Percentiles rank a stretch among this genome's conserved stretches.
These are phyloP conservation scores for Centrapalus pauciflorus DNA, from an alignment of 129 eudicot species.

Conservation along the genomic window DNA sequence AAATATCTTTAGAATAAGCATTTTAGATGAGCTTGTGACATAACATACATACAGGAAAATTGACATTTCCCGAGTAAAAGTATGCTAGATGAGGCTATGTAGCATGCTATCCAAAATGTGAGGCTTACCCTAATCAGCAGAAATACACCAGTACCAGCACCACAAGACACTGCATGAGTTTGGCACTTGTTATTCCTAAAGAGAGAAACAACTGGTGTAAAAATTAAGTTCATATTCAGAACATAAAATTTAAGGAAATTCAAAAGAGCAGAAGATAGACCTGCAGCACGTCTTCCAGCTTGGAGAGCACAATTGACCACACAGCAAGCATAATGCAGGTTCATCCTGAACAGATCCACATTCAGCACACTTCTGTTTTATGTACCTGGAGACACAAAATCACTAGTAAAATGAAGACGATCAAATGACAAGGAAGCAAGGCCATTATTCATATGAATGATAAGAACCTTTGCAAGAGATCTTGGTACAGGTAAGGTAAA, in stretches of 20 bases:
- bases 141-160: constrained; percentile 95
- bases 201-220: not conserved
- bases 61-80: not conserved
- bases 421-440: not conserved
- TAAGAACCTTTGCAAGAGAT: constrained; percentile 80
- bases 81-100: not conserved
- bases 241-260: not conserved
- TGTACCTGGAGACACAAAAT: constrained; percentile 49
- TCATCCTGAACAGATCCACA: constrained; percentile 73
- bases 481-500: constrained; percentile 84
- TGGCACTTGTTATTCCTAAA: constrained; percentile 82
- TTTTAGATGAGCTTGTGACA: not conserved
- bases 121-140: constrained; percentile 73
- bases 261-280: constrained; percentile 22
- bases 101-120: not conserved
- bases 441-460: not conserved
- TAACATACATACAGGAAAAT: not conserved
- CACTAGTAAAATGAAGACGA: not conserved
- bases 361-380: constrained; percentile 61
- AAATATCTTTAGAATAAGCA: not conserved
- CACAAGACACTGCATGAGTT: constrained; percentile 82
- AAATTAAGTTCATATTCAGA: constrained; percentile 14
- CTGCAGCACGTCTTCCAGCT: constrained; percentile 96
- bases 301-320: constrained; percentile 92
- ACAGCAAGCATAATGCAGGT: constrained; percentile 87